Evolutionary conservation across 2,329 filamentous ascomycete genomes (phyloP).

Genomic region (Biscogniauxia mediterranea): DNA sequence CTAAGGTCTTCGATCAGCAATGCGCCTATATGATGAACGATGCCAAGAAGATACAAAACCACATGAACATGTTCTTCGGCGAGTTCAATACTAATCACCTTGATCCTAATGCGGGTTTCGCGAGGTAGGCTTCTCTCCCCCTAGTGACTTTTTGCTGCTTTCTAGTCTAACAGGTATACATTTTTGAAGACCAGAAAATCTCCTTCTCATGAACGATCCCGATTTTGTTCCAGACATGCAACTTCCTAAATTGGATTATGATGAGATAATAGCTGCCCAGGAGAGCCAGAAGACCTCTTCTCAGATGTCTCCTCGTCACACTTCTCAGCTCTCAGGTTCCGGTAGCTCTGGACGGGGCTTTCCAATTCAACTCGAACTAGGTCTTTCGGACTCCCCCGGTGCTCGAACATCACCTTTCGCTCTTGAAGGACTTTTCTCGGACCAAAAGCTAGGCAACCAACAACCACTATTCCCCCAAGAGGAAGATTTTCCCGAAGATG

Average conservation of each 20-base stretch:
- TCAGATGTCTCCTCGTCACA: slow-evolving; percentile 25
- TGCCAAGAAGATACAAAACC: slow-evolving; percentile 69
- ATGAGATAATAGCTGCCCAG: slow-evolving; percentile 37
- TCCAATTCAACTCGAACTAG: slow-evolving; percentile 25
- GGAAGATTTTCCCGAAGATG: slow-evolving; percentile 30
- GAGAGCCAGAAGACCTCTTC: slow-evolving; percentile 32
- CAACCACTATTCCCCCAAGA: slow-evolving; percentile 32
- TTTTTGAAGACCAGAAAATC: slow-evolving; percentile 63
- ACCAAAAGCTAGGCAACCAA: slow-evolving; percentile 30
- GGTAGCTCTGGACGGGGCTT: slow-evolving; percentile 18
- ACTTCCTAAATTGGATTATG: slow-evolving; percentile 58
- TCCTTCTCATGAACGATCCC: slow-evolving; percentile 79
- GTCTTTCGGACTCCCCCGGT: slow-evolving; percentile 23
- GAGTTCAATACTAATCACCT: slow-evolving; percentile 57
- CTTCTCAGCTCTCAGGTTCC: slow-evolving; percentile 18
- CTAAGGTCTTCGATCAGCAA: slow-evolving; percentile 83
- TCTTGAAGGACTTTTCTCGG: slow-evolving; percentile 28
- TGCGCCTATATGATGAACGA: slow-evolving; percentile 83
- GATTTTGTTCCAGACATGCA: slow-evolving; percentile 68
- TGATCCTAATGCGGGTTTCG: slow-evolving; percentile 69
- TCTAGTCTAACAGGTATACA: slow-evolving; percentile 7
- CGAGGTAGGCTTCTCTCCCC: slow-evolving; percentile 55
- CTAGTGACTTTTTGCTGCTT: neutral
- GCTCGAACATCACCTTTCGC: slow-evolving; percentile 22
- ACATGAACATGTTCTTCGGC: slow-evolving; percentile 67